Conservation (phyloP, 2,329 filamentous ascomycete species). For the Epichloe hybrida region DNA sequence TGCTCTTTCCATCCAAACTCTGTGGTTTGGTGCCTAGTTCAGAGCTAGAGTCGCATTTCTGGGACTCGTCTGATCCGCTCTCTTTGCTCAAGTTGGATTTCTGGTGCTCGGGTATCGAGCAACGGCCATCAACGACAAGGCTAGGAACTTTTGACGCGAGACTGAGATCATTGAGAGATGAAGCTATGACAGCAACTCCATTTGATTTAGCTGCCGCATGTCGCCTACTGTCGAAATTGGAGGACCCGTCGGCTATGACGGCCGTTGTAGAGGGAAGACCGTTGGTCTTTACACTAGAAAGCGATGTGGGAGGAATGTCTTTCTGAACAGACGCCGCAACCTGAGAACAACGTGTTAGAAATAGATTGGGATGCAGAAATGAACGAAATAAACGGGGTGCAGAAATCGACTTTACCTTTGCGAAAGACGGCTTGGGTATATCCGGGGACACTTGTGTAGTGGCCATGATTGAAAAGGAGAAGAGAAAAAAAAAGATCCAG, state of each 20-base stretch:
- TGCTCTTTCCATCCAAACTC: slow-evolving; percentile 86
- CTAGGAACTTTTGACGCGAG: slow-evolving; percentile 20
- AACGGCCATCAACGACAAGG: slow-evolving; percentile 37
- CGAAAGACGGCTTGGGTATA: slow-evolving; percentile 53
- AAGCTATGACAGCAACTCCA: slow-evolving; percentile 14
- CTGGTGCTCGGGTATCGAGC: slow-evolving; percentile 21
- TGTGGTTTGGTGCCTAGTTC: slow-evolving; percentile 67
- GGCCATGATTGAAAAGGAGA: slow-evolving; percentile 25
- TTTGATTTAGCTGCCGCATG: slow-evolving; percentile 8
- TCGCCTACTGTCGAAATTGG: slow-evolving; percentile 8
- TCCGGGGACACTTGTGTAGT: slow-evolving; percentile 33
- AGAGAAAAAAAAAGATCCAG: slow-evolving; percentile 4
- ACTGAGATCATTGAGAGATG: slow-evolving; percentile 18
- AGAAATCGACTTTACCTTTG: slow-evolving; percentile 43
- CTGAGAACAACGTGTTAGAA: slow-evolving; percentile 16
- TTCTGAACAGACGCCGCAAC: slow-evolving; percentile 32
- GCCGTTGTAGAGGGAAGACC: slow-evolving; percentile 8
- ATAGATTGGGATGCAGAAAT: background rate
- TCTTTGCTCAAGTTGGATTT: slow-evolving; percentile 21
- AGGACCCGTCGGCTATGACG: slow-evolving; percentile 7
- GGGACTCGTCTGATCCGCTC: slow-evolving; percentile 41
- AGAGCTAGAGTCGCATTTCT: slow-evolving; percentile 47
- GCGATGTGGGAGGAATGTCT: slow-evolving; percentile 9
- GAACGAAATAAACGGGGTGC: background rate
- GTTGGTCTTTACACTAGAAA: slow-evolving; percentile 4